A percentile compares a stretch with the other conserved stretches of the same genome.
These are phyloP conservation scores for Phytophthora megakarya DNA, from an alignment of 352 stramenopile genomes.

Conservation along the genomic window DNA sequence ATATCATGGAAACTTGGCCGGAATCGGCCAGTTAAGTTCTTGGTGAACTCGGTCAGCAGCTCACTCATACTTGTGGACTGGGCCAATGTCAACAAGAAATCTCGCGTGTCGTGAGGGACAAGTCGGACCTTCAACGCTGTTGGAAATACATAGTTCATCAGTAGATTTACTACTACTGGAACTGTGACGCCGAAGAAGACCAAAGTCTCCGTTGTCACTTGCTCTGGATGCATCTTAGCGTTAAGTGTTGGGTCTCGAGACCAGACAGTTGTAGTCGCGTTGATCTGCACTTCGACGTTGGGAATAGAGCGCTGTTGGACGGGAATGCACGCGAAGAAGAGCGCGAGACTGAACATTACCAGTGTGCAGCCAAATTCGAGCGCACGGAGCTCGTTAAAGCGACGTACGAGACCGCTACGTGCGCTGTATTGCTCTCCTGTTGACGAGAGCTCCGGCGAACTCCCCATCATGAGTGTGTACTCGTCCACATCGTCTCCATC, in stretches of 20 bases:
- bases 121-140: constrained; percentile 44
- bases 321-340: constrained; percentile 54
- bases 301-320: constrained; percentile 59
- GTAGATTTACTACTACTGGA: constrained; percentile 52
- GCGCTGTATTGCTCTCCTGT: neutral
- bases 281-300: constrained; percentile 47
- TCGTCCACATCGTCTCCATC: constrained; percentile 31
- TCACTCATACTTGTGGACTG: constrained; percentile 53
- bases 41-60: constrained; percentile 75
- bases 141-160: constrained; percentile 64
- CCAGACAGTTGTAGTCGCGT: constrained; percentile 44
- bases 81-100: constrained; percentile 65
- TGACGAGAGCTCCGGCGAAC: constrained; percentile 8
- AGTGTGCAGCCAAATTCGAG: constrained; percentile 59
- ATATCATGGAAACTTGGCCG: constrained; percentile 79
- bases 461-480: constrained; percentile 34
- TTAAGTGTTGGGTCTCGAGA: constrained; percentile 58
- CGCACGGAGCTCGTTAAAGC: constrained; percentile 43
- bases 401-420: neutral
- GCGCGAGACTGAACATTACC: constrained; percentile 51
- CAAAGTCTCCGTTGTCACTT: constrained; percentile 55
- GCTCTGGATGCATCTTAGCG: constrained; percentile 43
- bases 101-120: constrained; percentile 69
- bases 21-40: constrained; percentile 71
- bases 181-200: constrained; percentile 35